phyloP scores from a whole-genome alignment of 768 basidiomycete genomes.

The Plicaturopsis crispa region DNA sequence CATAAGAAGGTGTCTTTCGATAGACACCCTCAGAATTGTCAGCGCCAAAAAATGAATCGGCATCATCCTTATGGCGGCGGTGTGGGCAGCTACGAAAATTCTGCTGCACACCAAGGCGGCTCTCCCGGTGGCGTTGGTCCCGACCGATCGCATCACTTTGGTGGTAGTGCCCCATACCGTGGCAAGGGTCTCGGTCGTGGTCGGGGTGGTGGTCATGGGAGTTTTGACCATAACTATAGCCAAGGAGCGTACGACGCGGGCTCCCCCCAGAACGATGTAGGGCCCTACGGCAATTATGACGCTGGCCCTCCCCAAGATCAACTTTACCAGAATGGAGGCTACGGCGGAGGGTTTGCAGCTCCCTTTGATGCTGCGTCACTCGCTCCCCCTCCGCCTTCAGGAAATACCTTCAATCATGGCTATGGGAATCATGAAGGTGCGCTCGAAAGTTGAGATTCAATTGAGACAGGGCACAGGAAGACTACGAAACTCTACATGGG shows the following conservation, averaged over 20 bases:
- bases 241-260: slow-evolving; percentile 50
- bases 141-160: slow-evolving; percentile 62
- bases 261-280: slow-evolving; percentile 53
- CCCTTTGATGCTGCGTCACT: too few relatives aligned
- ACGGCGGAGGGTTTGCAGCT: too few relatives aligned
- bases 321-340: slow-evolving; percentile 67
- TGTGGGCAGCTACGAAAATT: slow-evolving; percentile 62
- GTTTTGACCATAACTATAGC: slow-evolving; percentile 22
- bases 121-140: slow-evolving; percentile 60
- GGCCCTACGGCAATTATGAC: slow-evolving; percentile 67
- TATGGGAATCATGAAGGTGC: slow-evolving; percentile 78
- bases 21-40: too few relatives aligned
- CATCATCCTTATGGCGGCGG: slow-evolving; percentile 79
- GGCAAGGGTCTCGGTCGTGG: slow-evolving; percentile 50
- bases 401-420: slow-evolving; percentile 46
- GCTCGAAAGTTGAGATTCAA: slow-evolving; percentile 67
- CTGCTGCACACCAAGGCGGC: slow-evolving; percentile 57
- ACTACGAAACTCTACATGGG: slow-evolving; percentile 26
- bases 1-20: too few relatives aligned
- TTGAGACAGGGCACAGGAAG: slow-evolving; percentile 42
- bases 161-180: slow-evolving; percentile 32
- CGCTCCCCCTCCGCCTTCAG: slow-evolving; percentile 36
- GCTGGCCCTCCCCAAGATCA: slow-evolving; percentile 43
- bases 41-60: slow-evolving; percentile 83
- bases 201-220: slow-evolving; percentile 34